Evolutionary conservation across 116 monocot genomes (phyloP), one percentile per base, ranked within the genome.

Genomic region (Trichopus zeylanicus): DNA sequence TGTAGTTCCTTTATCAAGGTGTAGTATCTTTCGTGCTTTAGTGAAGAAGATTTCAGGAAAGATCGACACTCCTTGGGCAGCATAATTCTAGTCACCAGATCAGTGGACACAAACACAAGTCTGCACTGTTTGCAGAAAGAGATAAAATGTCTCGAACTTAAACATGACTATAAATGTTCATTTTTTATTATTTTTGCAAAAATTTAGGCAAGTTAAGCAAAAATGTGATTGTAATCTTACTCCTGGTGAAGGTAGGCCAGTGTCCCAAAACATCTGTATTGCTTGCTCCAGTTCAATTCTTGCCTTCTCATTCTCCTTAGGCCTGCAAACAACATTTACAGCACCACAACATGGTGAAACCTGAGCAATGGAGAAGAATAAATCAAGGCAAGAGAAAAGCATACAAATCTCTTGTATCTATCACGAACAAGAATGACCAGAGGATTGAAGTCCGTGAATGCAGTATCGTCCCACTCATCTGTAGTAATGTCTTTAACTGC

Each of bases 31-130:
- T 29, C 97, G 91, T 2, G 87, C 79, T 74, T 85, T 84, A 1
- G 91, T 98, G 73, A 91, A 97, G 31, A 87, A 62, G 21, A 98
- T 78, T 67, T 91, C 82, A 0, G 97, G 94, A 53, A 78, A 94
- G 29, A 23, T 48, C 3, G 86, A 81, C 27, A 94, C 83, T 27
- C 69, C 48, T 32, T 89, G 78, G n/a, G n/a, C n/a, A 51, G 81
- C 86, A n/a, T 67, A 62, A 7, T 66, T 81, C 24, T 89, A 46
- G 24, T 89, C 80, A 49, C 86, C 0, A 89, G 75, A 46, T 81
- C 74, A 34, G 86, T 90, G 71, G 91, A 91, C 29, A 91, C 75
- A 5, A 16, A 77, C 97, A 70, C 97, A 97, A 9, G 42, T 42
- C 42, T 42, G 12, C 13, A n/a, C n/a, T n/a, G n/a, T n/a, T n/a